Evolutionary conservation across 306 rosid species (phyloP).

Genomic region (Prunus campanulata): DNA sequence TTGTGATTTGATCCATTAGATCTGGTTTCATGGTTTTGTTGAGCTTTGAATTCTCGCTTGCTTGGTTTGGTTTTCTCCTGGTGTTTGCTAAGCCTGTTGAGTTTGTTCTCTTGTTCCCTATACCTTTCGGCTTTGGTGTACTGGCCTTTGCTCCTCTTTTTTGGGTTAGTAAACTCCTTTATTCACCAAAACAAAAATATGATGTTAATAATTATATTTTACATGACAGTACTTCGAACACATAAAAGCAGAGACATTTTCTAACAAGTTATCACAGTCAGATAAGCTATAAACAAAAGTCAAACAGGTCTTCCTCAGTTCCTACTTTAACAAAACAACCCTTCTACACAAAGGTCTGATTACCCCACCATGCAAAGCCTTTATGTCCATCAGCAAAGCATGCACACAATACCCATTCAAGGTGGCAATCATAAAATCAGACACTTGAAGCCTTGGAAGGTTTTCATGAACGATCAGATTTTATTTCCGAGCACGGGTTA

Average conservation of each 20-base stretch:
- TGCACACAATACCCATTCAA: constrained; percentile 9
- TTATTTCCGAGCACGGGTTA: constrained; percentile 35
- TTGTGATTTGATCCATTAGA: too few species aligned
- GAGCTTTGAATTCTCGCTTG: too few species aligned
- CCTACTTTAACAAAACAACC: not conserved
- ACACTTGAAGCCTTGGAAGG: constrained; percentile 13
- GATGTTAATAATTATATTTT: too few species aligned
- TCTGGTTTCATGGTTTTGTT: too few species aligned
- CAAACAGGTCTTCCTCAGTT: not conserved
- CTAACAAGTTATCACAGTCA: not conserved
- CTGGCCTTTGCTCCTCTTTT: not conserved
- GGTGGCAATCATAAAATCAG: not conserved
- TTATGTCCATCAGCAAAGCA: constrained; percentile 3
- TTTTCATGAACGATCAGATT: constrained; percentile 6
- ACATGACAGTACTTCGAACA: not conserved
- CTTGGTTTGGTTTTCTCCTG: too few species aligned
- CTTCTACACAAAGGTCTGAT: not conserved
- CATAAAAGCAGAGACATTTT: not conserved
- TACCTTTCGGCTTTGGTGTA: not conserved
- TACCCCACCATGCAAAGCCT: not conserved
- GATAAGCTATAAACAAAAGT: not conserved
- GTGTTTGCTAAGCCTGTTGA: not conserved
- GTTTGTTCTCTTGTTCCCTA: not conserved
- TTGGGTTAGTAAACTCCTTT: not conserved
- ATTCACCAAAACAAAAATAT: not conserved